Evolutionary conservation across 1,139 yeast genomes (phyloP), one percentile per base, ranked within the genome.

Genomic region (Meyerozyma athensensis): DNA sequence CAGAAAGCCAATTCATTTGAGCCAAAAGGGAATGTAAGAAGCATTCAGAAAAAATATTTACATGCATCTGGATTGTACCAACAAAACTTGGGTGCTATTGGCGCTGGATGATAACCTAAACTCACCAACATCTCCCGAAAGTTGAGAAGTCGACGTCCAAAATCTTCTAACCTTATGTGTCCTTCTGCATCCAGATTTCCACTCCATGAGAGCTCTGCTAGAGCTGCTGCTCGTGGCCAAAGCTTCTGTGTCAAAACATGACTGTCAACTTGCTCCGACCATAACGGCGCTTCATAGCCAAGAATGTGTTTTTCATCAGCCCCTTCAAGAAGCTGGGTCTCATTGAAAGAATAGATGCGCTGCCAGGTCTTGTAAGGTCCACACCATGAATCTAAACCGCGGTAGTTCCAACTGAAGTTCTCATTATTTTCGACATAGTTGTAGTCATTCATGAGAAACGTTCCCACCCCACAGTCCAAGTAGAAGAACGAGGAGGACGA

Each of bases 291-390:
- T 42, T 70, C 76, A 2, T 66, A 74, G 4, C 78, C 78, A 28
- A 67, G 43, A 17, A 72, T 58, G 37, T 60, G 70, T 21, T 47
- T 36, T 8, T 45, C 44, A 44, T 72, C 68, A 2, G 40, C 48
- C 1, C 44, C 58, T n/a, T 70, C 66, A 40, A 72, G 56, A 35
- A 56, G 57, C 16, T 48, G 53, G 16, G 61, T 51, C 39, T 69
- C 56, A 44, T 71, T 74, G 40, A 54, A 68, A 38, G 54, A 54
- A 46, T 70, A 70, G 30, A 72, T 68, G 38, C 72, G 54, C 47
- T 71, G 77, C 74, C 73, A 70, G 8, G 74, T 65, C 46, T 69
- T 71, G 54, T 71, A 71, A 2, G 76, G 74, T 26, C 61, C 69
- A 51, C 78, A 72, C 73, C 74, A 72, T n/a, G 71, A 61, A 4